These are phyloP conservation scores for Ormosia emarginata DNA, from an alignment of 306 rosid species.

Conservation along the genomic window DNA sequence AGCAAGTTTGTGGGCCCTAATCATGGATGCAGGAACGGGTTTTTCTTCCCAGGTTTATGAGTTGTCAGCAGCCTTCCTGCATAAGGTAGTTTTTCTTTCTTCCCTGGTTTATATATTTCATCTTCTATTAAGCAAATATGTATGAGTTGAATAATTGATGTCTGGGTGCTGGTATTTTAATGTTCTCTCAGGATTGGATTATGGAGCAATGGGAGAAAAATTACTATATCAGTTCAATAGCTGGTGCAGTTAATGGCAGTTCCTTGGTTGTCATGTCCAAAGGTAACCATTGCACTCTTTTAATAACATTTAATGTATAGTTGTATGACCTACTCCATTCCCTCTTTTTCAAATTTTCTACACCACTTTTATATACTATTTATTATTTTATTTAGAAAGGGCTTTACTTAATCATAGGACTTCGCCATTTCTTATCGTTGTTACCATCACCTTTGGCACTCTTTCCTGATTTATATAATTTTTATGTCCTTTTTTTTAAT, in stretches of 20 bases:
- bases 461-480: neutral
- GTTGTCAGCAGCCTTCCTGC: slow-evolving; percentile 75
- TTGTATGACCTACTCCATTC: neutral
- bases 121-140: slow-evolving; percentile 9
- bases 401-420: neutral
- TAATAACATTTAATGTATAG: neutral
- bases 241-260: slow-evolving; percentile 86
- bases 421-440: neutral
- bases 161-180: slow-evolving; percentile 8
- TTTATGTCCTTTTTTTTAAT: neutral
- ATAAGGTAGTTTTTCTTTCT: slow-evolving; percentile 54
- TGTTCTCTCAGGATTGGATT: slow-evolving; percentile 79
- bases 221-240: slow-evolving; percentile 86
- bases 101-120: slow-evolving; percentile 7
- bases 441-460: neutral
- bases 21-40: slow-evolving; percentile 95
- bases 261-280: slow-evolving; percentile 97
- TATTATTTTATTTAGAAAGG: neutral
- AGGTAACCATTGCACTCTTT: slow-evolving; percentile 42
- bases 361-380: neutral
- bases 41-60: slow-evolving; percentile 88
- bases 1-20: slow-evolving; percentile 79
- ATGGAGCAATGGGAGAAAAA: slow-evolving; percentile 98
- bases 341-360: neutral
- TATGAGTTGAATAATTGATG: slow-evolving; percentile 5